Percentiles rank a stretch among this genome's conserved stretches.
These are phyloP conservation scores for Backusella psychrophila DNA, from an alignment of 192 early-diverging fungal genomes.

Conservation along the genomic window DNA sequence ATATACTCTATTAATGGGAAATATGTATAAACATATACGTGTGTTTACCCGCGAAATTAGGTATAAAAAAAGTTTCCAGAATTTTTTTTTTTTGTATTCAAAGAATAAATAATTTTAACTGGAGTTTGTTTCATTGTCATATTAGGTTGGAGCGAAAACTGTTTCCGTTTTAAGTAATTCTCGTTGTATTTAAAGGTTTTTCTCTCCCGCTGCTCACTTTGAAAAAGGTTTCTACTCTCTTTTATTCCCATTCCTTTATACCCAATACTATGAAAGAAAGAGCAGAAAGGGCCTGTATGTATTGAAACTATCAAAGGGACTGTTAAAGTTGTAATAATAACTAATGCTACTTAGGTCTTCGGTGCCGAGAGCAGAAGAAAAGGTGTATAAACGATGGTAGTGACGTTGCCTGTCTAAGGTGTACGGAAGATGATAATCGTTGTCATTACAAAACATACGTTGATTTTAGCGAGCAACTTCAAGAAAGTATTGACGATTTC, in stretches of 20 bases:
- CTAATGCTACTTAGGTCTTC: neutral
- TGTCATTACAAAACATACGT: conserved; percentile 1
- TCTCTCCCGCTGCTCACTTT: neutral
- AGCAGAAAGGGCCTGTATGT: neutral
- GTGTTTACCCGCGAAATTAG: neutral
- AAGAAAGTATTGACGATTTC: neutral
- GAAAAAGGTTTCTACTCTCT: neutral
- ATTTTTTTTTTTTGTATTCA: too few relatives aligned
- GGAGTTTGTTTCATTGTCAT: conserved; percentile 1
- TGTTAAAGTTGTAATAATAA: neutral
- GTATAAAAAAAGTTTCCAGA: neutral
- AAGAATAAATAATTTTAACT: neutral
- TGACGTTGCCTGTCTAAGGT: neutral
- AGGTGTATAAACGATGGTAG: neutral
- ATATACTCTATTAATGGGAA: neutral
- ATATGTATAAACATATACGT: neutral
- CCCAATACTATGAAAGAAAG: neutral
- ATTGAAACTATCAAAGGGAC: neutral
- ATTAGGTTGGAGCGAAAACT: neutral
- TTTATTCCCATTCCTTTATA: neutral
- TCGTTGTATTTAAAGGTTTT: neutral
- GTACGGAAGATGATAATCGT: neutral
- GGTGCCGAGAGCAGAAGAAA: neutral
- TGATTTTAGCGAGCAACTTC: neutral
- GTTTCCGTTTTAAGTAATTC: neutral